Base-by-base conservation (phyloP, 768 basidiomycete species). In the Suillus sp. region DNA sequence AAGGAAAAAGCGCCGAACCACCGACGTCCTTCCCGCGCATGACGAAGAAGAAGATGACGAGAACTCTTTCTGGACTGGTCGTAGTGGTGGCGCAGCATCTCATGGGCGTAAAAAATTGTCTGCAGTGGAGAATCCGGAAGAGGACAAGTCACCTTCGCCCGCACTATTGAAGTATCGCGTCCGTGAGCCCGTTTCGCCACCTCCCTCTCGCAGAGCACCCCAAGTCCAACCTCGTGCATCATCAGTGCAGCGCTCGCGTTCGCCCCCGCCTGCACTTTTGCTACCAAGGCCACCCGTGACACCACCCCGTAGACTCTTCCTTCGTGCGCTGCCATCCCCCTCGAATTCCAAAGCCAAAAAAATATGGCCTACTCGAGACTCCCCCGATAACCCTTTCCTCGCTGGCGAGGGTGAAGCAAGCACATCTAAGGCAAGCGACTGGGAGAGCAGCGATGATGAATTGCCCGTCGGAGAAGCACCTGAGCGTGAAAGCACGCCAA, bases 301-400 rank as follows among this genome's bases (percentile, higher is more conserved):
- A 51, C 73, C 69, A 25, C 71, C 68, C 30, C 65, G 66, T 43
- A 71, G 32, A 35, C 54, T 71, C 1, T 63, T 75, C 18, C 66
- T 73, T 59, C 72, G 65, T 40, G 60, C 64, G 25, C 61, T 69
- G 1, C 69, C 70, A 20, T 71, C 71, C 14, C 62, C 66, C 4
- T 59, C 60, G 32, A 81, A 82, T 8, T 71, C 80, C 1, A 78
- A 77, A 56, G 70, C 71, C 18, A 78, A 71, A 61, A 66, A 71
- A 66, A 72, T 72, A 45, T 69, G 69, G 60, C 76, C 79, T 48
- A 73, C 76, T 62, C 84, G 86, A 20, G 88, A 90, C 72, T 88
- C 89, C 3, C 89, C 88, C 1, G 81, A 87, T 65, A 91, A 91
- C 63, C 90, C 90, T 0, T 91, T 92, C 78, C 79, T 91, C 13